phyloP scores from a whole-genome alignment of 2,329 filamentous ascomycete genomes.

The Aphanocladium album region DNA sequence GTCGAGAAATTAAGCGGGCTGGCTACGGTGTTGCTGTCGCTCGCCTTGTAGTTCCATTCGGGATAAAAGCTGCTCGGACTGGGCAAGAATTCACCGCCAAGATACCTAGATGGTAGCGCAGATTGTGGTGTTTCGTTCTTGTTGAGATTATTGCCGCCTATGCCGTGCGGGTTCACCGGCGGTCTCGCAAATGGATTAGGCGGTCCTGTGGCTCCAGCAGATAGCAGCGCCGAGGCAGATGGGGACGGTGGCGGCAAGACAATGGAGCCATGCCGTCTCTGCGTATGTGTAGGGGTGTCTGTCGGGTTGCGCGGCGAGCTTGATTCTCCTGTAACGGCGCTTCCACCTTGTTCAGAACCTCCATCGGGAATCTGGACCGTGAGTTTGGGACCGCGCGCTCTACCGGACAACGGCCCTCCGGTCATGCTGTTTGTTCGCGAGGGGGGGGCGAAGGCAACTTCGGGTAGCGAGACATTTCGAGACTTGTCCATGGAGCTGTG shows the following conservation, averaged over 20 bases:
- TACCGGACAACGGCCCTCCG: slow-evolving; percentile 46
- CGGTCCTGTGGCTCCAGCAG: slow-evolving; percentile 85
- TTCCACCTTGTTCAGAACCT: slow-evolving; percentile 68
- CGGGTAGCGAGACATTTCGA: slow-evolving; percentile 57
- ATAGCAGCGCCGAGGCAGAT: slow-evolving; percentile 77
- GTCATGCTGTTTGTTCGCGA: slow-evolving; percentile 74
- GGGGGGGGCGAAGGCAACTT: slow-evolving; percentile 62
- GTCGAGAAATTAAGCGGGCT: slow-evolving; percentile 93
- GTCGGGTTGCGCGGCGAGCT: slow-evolving; percentile 56
- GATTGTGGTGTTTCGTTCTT: slow-evolving; percentile 71
- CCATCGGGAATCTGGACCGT: slow-evolving; percentile 96
- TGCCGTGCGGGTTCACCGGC: slow-evolving; percentile 52
- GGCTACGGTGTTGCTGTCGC: slow-evolving; percentile 79
- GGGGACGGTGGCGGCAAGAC: slow-evolving; percentile 91
- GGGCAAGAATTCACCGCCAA: slow-evolving; percentile 80
- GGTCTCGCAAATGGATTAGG: slow-evolving; percentile 94
- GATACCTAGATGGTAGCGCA: slow-evolving; percentile 84
- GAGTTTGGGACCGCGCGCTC: slow-evolving; percentile 72
- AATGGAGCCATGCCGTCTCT: slow-evolving; percentile 52
- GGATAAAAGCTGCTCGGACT: slow-evolving; percentile 90
- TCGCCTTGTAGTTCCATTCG: slow-evolving; percentile 73
- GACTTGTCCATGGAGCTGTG: slow-evolving; percentile 41
- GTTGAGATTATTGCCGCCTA: slow-evolving; percentile 17
- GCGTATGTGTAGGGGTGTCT: slow-evolving; percentile 51
- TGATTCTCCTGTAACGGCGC: slow-evolving; percentile 69